Percentiles rank a stretch among this genome's conserved stretches.
Conservation (phyloP, 176 grass and related monocot genomes). For the Otatea glauca region DNA sequence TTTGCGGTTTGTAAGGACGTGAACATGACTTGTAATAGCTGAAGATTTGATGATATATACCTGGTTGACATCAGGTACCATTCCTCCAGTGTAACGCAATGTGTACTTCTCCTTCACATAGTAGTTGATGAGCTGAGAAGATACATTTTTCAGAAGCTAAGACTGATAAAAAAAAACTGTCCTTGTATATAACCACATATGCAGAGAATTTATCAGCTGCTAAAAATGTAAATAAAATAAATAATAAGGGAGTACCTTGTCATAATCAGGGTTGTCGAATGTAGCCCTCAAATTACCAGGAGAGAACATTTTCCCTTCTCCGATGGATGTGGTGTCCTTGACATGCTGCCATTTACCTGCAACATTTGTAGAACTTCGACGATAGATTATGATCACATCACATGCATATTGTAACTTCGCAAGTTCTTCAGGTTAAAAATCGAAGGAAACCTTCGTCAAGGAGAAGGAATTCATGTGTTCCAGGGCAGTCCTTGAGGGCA, state of each 20-base stretch:
- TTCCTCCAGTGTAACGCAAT: constrained; percentile 97
- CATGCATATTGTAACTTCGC: not conserved
- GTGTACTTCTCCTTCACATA: constrained; percentile 98
- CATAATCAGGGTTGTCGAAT: constrained; percentile 86
- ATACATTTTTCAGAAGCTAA: not conserved
- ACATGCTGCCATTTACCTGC: constrained; percentile 98
- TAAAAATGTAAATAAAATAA: not conserved
- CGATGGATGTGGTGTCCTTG: constrained; percentile 87
- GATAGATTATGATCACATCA: not conserved
- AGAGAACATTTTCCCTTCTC: constrained; percentile 98
- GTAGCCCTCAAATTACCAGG: constrained; percentile 94
- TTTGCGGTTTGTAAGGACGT: not conserved
- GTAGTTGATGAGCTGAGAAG: constrained; percentile 83
- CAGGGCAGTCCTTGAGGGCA: constrained; percentile 89
- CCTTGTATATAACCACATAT: not conserved
- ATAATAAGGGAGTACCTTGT: constrained; percentile 50
- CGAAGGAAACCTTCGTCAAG: constrained; percentile 69
- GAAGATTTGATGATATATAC: constrained; percentile 45
- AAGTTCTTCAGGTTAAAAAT: not conserved
- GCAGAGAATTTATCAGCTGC: not conserved
- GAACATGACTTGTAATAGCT: not conserved
- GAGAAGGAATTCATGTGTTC: constrained; percentile 96
- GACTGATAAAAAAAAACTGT: not conserved
- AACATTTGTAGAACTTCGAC: not conserved
- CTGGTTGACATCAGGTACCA: constrained; percentile 99